Conservation (phyloP, 768 basidiomycete species). For the Pisolithus tinctorius region DNA sequence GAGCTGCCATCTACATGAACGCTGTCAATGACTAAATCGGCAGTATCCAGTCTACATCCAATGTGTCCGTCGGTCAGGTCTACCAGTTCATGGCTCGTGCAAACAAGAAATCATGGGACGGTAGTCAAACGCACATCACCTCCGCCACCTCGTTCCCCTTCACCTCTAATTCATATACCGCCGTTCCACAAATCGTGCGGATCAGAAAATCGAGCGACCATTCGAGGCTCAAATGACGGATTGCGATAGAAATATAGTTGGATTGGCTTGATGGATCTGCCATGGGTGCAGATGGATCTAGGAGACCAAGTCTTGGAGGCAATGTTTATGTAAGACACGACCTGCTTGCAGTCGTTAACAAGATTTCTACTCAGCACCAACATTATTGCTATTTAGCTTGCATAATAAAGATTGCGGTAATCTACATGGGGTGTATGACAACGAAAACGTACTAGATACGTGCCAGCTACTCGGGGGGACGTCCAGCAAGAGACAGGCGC, state of each 20-base stretch:
- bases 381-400: conserved; percentile 8
- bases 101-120: not conserved
- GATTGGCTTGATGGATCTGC: conserved; percentile 77
- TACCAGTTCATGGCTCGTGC: not conserved
- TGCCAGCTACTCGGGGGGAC: conserved; percentile 5
- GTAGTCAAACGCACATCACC: conserved; percentile 44
- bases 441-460: conserved; percentile 14
- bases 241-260: conserved; percentile 65
- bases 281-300: no score
- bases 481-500: conserved; percentile 1
- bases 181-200: conserved; percentile 57
- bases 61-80: not conserved
- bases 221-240: conserved; percentile 63
- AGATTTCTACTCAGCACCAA: not conserved
- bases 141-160: conserved; percentile 46
- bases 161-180: conserved; percentile 53
- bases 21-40: conserved; percentile 52
- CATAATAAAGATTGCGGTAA: conserved; percentile 26
- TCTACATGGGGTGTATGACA: conserved; percentile 30
- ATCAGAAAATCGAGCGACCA: conserved; percentile 74
- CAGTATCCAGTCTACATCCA: conserved; percentile 61
- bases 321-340: no score
- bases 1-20: conserved; percentile 43
- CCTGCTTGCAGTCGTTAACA: no score
- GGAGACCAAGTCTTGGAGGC: no score